Evolutionary conservation across 2,329 filamentous ascomycete genomes (phyloP), one percentile per base, ranked within the genome.

Genomic region (Elsinoe batatas): DNA sequence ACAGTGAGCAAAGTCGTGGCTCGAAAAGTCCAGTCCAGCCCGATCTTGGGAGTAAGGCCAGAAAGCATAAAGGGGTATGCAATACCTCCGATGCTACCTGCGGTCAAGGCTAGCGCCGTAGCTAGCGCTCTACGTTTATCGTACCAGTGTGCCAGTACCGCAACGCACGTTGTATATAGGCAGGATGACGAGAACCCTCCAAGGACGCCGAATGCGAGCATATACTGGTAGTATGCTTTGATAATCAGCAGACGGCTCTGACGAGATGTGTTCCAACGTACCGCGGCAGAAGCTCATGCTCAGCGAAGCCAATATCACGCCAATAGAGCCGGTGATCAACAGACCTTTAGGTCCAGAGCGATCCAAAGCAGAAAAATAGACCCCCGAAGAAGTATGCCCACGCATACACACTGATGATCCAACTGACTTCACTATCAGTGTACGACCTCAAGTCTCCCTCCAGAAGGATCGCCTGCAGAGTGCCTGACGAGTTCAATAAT

Each of bases 131-230:
- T 17, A n/a, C 26, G 17, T 12, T n/a, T 26, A 13, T 18, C 18
- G 20, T 46, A 46, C 42, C 42, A 95, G 67, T 95, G 89, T 0
- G 87, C 86, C 5, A 95, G 78, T 1, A 85, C 81, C 0, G 87
- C 82, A 59, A 95, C 79, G 33, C 85, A 84, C 0, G 89, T 88
- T 0, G 88, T 95, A 69, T 93, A 93, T 57, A 95, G 78, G 35
- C 93, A 76, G 1, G 87, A 88, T 1, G 82, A 83, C 6, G 84
- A 85, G 1, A 87, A 62, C 20, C 89, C 90, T 53, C 80, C 81
- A 4, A 93, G 69, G 2, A 95, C 67, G 5, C 88, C 87, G 64
- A 91, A 90, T 3, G 81, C 78, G 20, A 95, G 73, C 68, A 94
- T 79, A 65, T 94, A 91, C 40, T 93, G 87, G 81, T 85, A 91